Base-by-base conservation (phyloP, 179 eudicot genomes). In the Nepenthes alata region DNA sequence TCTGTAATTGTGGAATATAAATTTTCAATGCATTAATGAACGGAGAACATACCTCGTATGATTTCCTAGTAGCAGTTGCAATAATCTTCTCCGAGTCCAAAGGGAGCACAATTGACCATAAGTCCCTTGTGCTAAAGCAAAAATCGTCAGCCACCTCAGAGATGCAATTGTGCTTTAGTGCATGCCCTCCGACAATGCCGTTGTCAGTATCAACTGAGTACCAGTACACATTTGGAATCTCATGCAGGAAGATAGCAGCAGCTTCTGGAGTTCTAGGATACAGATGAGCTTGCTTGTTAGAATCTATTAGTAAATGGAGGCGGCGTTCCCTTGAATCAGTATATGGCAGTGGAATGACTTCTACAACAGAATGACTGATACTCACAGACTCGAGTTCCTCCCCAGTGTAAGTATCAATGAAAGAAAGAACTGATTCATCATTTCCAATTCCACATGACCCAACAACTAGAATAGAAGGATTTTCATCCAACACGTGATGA, bases 401-500 rank as follows among this genome's bases (percentile, higher is more conserved):
- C 64, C 97, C 99, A 2, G 81, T 81, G 75, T 85, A 88, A 47
- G 89, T 61, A 69, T 94, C 99, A 61, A 94, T 89, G 55, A 94
- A 63, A 41, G 99, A 81, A 58, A 87, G 78, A 59, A 86, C 83
- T 59, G 88, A 81, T 55, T 89, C 74, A 72, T 77, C 83, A 55
- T 64, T 67, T 69, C 67, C 75, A 66, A 10, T 57, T 37, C 84
- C 97, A 59, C 99, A 94, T 61, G 80, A 87, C 64, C 99, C 99
- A 71, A 91, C 85, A 63, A 88, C 78, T 68, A 94, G 81, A 70
- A 94, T 79, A 63, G 95, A 78, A 65, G 99, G 99, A 71, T 94
- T 81, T 66, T 87, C 91, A 71, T 94, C 95, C 83, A 94, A 47
- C 58, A 91, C 97, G 60, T 91, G 99, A 74, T 94, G 97, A 71